Conservation (phyloP, 305 asterid species). For the Solanum chacoense region DNA sequence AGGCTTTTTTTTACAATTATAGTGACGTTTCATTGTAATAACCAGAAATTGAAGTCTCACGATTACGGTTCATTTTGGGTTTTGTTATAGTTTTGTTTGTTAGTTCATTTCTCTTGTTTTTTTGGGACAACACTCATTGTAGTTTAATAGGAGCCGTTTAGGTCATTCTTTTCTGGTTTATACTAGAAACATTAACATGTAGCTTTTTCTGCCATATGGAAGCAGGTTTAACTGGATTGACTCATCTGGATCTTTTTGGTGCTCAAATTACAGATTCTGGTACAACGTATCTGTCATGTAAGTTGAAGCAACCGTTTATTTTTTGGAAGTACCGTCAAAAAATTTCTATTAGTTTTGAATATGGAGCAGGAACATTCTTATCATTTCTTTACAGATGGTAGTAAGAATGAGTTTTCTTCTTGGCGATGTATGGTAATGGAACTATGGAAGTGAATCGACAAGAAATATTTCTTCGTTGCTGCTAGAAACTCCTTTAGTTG, state of each 20-base stretch:
- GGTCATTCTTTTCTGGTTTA: not conserved
- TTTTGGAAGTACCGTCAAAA: not conserved
- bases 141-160: not conserved
- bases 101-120: not conserved
- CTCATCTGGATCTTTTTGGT: constrained; percentile 16
- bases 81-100: not conserved
- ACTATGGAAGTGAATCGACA: not conserved
- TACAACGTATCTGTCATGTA: constrained; percentile 5
- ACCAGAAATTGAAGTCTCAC: not conserved
- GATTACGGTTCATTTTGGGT: not conserved
- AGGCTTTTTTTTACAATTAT: not conserved
- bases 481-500: not conserved
- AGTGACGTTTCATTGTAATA: not conserved
- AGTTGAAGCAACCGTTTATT: not conserved
- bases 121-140: not conserved
- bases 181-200: not conserved
- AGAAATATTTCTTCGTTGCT: not conserved
- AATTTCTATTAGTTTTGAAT: not conserved
- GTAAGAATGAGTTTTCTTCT: not conserved
- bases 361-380: not conserved
- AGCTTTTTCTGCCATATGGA: not conserved
- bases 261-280: constrained; percentile 14
- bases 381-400: not conserved
- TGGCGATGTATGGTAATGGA: not conserved
- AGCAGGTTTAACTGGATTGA: constrained; percentile 17